These are phyloP conservation scores for Aspergillus fructus DNA, from an alignment of 2,329 filamentous ascomycete genomes.

Conservation along the genomic window DNA sequence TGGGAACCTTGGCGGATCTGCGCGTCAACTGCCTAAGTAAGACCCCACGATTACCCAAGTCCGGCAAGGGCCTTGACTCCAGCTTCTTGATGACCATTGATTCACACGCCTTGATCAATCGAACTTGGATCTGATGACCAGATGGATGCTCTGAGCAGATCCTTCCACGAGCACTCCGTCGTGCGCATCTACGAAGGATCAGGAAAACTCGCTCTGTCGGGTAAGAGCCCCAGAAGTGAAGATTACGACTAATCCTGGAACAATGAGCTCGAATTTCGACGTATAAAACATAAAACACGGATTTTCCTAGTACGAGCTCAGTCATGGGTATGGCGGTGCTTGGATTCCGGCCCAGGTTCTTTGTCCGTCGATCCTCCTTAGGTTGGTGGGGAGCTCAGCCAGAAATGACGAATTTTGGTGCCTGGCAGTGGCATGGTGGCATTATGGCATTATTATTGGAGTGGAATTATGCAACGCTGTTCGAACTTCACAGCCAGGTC, in stretches of 20 bases:
- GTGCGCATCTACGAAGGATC: background rate
- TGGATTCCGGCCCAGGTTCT: background rate
- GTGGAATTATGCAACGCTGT: background rate
- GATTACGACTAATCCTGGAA: background rate
- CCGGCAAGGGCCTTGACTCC: constrained; percentile 7
- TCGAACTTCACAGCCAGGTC: background rate
- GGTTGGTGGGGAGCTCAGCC: background rate
- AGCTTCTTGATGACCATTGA: background rate
- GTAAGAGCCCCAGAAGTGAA: background rate
- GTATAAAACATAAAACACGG: background rate
- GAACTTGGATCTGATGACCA: background rate
- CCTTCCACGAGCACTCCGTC: background rate
- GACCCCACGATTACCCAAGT: constrained; percentile 17
- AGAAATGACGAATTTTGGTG: background rate
- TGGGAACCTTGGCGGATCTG: background rate
- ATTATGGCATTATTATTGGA: background rate
- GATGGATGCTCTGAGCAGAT: background rate
- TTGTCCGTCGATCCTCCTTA: background rate
- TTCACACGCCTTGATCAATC: background rate
- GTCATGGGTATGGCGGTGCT: background rate
- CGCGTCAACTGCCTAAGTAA: constrained; percentile 14
- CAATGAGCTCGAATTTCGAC: background rate
- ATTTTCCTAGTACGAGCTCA: too few relatives aligned
- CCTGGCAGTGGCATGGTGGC: background rate
- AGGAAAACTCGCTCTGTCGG: background rate